Percentiles rank a stretch among this genome's conserved stretches.
Evolutionary conservation across 2,329 filamentous ascomycete genomes (phyloP).

Genomic region (Westerdykella aurantiaca): DNA sequence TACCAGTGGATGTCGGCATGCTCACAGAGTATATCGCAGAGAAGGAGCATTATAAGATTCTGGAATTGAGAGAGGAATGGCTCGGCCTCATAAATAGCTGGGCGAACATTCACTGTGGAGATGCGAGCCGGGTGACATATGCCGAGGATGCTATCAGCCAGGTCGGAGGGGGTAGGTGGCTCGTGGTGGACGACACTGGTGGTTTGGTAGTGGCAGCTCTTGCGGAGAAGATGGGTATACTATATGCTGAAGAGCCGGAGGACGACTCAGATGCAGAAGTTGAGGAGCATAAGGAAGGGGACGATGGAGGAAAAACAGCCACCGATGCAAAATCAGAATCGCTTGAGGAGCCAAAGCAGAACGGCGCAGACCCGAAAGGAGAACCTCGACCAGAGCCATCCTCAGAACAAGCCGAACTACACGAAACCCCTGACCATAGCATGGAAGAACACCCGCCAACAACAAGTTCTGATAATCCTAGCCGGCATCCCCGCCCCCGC

Average conservation of each 20-base stretch:
- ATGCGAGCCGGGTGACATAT: slow-evolving; percentile 27
- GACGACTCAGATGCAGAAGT: slow-evolving; percentile 14
- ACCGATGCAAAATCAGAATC: slow-evolving; percentile 3
- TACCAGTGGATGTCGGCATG: slow-evolving; percentile 74
- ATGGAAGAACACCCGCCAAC: background rate
- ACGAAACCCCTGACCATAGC: background rate
- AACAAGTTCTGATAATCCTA: slow-evolving; percentile 2
- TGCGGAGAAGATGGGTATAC: slow-evolving; percentile 81
- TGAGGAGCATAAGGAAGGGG: slow-evolving; percentile 13
- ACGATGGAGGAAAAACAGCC: slow-evolving; percentile 1
- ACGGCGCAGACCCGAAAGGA: slow-evolving; percentile 10
- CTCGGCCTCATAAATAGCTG: slow-evolving; percentile 78
- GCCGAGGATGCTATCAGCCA: slow-evolving; percentile 30
- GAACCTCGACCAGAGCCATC: background rate
- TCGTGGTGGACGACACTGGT: slow-evolving; percentile 81
- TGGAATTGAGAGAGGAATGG: slow-evolving; percentile 83
- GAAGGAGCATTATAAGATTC: slow-evolving; percentile 70
- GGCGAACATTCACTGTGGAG: slow-evolving; percentile 79
- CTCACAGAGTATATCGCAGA: slow-evolving; percentile 75
- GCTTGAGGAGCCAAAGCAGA: slow-evolving; percentile 4
- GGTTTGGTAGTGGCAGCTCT: slow-evolving; percentile 76
- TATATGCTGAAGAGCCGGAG: slow-evolving; percentile 49
- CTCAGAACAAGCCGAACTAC: background rate
- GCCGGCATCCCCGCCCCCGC: slow-evolving; percentile 10
- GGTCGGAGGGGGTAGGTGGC: slow-evolving; percentile 58